Evolutionary conservation across 2,329 filamentous ascomycete species (phyloP).

Genomic region (Sporothrix euskadiensis): DNA sequence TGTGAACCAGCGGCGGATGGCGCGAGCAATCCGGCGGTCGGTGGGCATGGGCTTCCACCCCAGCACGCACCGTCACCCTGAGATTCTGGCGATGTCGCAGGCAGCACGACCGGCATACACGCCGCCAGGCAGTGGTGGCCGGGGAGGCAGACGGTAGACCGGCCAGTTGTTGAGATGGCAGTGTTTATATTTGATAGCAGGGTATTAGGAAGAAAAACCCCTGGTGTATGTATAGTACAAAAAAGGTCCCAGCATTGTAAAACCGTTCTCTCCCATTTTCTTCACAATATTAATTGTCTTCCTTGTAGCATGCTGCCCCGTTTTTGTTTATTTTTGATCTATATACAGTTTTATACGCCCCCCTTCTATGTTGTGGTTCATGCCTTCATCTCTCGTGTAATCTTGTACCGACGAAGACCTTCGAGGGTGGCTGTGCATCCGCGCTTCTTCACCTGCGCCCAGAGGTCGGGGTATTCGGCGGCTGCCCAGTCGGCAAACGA

Average conservation of each 20-base stretch:
- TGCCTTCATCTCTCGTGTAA: constrained; percentile 43
- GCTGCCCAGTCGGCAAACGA: constrained; percentile 74
- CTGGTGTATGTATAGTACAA: constrained; percentile 13
- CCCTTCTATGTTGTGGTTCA: neutral
- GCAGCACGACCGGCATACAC: constrained; percentile 16
- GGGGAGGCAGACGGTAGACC: neutral
- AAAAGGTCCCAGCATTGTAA: neutral
- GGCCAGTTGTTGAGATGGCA: neutral
- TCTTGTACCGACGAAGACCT: constrained; percentile 52
- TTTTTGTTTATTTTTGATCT: neutral
- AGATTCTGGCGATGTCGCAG: constrained; percentile 59
- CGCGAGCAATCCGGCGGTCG: constrained; percentile 85
- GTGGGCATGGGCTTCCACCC: constrained; percentile 92
- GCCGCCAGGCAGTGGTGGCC: neutral
- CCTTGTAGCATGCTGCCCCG: neutral
- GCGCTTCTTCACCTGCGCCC: constrained; percentile 63
- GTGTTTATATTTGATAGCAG: neutral
- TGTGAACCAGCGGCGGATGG: constrained; percentile 88
- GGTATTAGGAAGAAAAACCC: neutral
- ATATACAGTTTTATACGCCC: constrained; percentile 7
- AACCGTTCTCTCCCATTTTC: neutral
- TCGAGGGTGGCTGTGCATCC: constrained; percentile 49
- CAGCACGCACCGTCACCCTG: constrained; percentile 84
- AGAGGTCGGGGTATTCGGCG: constrained; percentile 65
- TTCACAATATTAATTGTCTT: neutral